Conservation (phyloP, 2,329 filamentous ascomycete species). For the Colletotrichum viniferum region DNA sequence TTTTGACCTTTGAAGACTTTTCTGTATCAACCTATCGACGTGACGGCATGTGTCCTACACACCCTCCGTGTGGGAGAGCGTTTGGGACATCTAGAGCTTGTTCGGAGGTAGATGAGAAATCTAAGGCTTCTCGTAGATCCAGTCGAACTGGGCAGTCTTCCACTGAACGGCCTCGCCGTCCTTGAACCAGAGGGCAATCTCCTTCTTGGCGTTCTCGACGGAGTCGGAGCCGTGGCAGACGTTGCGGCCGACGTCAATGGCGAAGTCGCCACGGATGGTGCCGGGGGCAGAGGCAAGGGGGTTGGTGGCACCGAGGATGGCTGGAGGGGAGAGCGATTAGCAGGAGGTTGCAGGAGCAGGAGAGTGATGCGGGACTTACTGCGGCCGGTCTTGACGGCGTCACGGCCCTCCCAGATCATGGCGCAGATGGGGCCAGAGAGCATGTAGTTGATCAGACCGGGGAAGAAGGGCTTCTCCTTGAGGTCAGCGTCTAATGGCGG, state of each 20-base stretch:
- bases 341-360: constrained; percentile 25
- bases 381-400: constrained; percentile 98
- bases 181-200: constrained; percentile 99
- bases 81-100: background rate
- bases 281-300: constrained; percentile 91
- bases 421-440: constrained; percentile 93
- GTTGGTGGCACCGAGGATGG: constrained; percentile 98
- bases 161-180: constrained; percentile 83
- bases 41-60: background rate
- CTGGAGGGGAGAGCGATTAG: constrained; percentile 40
- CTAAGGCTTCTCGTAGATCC: constrained; percentile 93
- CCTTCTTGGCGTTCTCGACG: constrained; percentile 99
- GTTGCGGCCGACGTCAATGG: constrained; percentile 87
- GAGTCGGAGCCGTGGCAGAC: constrained; percentile 99
- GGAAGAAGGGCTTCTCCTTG: constrained; percentile 94
- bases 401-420: constrained; percentile 99
- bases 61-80: background rate
- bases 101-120: constrained; percentile 14
- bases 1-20: constrained; percentile 18
- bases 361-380: constrained; percentile 53
- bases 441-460: constrained; percentile 95
- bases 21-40: constrained; percentile 13
- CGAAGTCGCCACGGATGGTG: constrained; percentile 96
- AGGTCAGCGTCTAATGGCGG: constrained; percentile 75
- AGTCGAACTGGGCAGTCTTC: constrained; percentile 84